A percentile compares a stretch with the other conserved stretches of the same genome.
Evolutionary conservation across 2,329 filamentous ascomycete species (phyloP).

Genomic region (Fusarium temperatum): DNA sequence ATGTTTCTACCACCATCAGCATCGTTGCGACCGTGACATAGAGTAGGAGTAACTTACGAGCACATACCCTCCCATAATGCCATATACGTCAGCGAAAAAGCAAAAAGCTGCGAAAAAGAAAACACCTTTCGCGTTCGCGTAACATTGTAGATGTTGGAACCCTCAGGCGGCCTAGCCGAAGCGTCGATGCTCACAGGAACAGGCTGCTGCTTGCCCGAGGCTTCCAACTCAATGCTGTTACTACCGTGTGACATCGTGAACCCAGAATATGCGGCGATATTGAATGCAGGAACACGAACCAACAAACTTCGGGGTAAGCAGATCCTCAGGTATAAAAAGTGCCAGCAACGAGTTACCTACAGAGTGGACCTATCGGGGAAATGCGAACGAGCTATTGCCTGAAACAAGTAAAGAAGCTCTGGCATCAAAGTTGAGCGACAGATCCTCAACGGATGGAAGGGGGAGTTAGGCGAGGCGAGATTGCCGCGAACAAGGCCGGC

Average conservation of each 20-base stretch:
- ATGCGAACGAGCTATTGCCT: neutral
- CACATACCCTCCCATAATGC: constrained; percentile 40
- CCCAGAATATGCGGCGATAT: neutral
- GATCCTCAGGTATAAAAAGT: constrained; percentile 10
- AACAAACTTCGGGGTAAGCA: neutral
- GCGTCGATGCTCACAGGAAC: constrained; percentile 18
- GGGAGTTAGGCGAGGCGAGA: neutral
- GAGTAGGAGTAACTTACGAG: constrained; percentile 17
- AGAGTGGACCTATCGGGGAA: neutral
- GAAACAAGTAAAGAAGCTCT: neutral
- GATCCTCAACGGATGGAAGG: neutral
- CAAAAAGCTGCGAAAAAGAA: constrained; percentile 39
- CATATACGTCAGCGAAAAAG: constrained; percentile 40
- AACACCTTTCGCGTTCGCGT: constrained; percentile 38
- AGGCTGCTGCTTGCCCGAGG: constrained; percentile 16
- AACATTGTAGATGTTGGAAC: constrained; percentile 29
- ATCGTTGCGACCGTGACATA: accelerated
- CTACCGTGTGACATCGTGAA: constrained; percentile 22
- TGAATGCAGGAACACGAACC: constrained; percentile 3
- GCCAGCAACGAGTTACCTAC: neutral
- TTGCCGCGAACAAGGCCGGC: neutral
- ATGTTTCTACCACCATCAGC: constrained; percentile 30
- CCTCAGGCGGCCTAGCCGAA: constrained; percentile 11
- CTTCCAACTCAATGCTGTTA: constrained; percentile 31
- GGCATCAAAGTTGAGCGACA: neutral